phyloP scores from a whole-genome alignment of 768 basidiomycete genomes.

The Hygrocybe punicea region DNA sequence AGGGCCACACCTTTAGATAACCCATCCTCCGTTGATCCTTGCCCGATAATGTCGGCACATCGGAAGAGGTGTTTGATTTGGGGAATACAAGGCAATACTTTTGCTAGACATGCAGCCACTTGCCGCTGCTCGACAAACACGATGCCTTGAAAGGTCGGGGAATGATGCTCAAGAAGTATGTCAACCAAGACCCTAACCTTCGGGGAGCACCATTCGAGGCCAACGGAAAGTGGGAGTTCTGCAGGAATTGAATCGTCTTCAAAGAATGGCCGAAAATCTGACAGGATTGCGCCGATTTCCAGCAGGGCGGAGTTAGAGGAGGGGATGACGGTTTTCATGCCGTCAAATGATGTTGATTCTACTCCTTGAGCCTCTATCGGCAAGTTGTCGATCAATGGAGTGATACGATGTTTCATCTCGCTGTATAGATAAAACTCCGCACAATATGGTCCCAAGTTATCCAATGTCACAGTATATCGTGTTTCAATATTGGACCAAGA shows the following conservation, averaged over 20 bases:
- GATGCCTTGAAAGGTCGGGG: conserved; percentile 68
- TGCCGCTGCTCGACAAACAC: conserved; percentile 87
- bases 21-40: conserved; percentile 50
- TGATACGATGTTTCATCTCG: conserved; percentile 54
- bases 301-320: conserved; percentile 33
- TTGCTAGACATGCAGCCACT: conserved; percentile 66
- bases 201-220: conserved; percentile 66
- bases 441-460: conserved; percentile 67
- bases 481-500: conserved; percentile 58
- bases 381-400: conserved; percentile 30
- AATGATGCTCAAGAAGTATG: conserved; percentile 53
- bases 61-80: conserved; percentile 54
- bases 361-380: conserved; percentile 12
- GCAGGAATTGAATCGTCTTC: conserved; percentile 28
- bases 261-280: conserved; percentile 41
- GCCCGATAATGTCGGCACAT: conserved; percentile 68
- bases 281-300: conserved; percentile 50
- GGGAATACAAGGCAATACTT: conserved; percentile 58
- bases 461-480: conserved; percentile 58
- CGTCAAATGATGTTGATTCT: neutral
- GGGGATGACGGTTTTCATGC: neutral
- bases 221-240: conserved; percentile 40
- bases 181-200: conserved; percentile 65
- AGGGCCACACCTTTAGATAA: conserved; percentile 39
- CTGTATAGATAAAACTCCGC: conserved; percentile 69